Conservation (phyloP, 2,329 filamentous ascomycete genomes). For the Niveomyces coronatus region DNA sequence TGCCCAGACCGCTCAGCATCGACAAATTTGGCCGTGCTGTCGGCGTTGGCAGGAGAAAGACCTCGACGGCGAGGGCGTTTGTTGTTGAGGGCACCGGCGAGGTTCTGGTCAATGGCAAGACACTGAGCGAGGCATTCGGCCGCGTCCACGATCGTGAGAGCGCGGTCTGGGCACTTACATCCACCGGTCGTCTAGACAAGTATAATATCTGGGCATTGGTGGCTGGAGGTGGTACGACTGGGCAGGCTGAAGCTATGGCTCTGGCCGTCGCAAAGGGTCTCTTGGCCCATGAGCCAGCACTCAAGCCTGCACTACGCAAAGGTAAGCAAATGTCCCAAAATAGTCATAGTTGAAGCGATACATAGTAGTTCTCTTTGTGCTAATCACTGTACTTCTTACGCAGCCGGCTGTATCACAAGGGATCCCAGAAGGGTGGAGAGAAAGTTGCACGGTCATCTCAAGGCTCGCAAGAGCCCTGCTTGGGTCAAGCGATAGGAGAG, state of each 20-base stretch:
- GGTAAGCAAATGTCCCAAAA: conserved; percentile 68
- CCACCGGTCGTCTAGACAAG: conserved; percentile 77
- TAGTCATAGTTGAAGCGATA: too few species aligned
- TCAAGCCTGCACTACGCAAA: conserved; percentile 80
- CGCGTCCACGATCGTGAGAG: conserved; percentile 91
- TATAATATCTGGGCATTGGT: conserved; percentile 92
- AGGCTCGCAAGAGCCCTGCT: conserved; percentile 94
- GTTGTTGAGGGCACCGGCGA: conserved; percentile 90
- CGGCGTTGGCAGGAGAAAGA: conserved; percentile 79
- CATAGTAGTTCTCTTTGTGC: conserved; percentile 2
- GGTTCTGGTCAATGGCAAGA: conserved; percentile 81
- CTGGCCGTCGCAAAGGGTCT: conserved; percentile 82
- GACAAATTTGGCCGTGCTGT: conserved; percentile 70
- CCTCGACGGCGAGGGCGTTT: conserved; percentile 73
- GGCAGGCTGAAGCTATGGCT: conserved; percentile 90
- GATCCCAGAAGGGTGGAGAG: conserved; percentile 90
- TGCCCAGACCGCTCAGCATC: conserved; percentile 51
- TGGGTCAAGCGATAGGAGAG: conserved; percentile 74
- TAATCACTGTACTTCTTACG: conserved; percentile 23
- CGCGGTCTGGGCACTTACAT: conserved; percentile 80
- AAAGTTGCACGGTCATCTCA: conserved; percentile 93
- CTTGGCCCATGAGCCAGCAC: conserved; percentile 78
- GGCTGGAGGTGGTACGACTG: conserved; percentile 80
- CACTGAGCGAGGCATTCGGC: conserved; percentile 70
- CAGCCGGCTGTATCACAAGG: conserved; percentile 86